These are phyloP conservation scores for Heliamphora pulchella DNA, from an alignment of 179 eudicot species.

Conservation along the genomic window DNA sequence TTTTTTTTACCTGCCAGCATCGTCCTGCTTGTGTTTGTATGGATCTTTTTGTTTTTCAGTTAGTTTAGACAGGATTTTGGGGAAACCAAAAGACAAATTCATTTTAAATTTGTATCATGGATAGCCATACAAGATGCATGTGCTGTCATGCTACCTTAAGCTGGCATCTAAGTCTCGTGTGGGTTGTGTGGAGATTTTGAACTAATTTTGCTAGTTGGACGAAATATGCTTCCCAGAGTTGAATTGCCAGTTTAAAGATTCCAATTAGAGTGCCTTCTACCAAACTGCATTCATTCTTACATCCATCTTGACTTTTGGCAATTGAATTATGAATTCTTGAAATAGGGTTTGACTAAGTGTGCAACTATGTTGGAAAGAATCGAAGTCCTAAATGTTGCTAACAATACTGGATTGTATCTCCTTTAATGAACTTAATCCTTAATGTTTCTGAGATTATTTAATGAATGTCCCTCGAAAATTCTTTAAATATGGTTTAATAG, in stretches of 20 bases:
- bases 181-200: neutral
- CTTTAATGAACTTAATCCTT: neutral
- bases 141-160: neutral
- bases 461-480: neutral
- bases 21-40: too few species aligned
- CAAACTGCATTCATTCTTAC: neutral
- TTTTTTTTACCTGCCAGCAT: too few species aligned
- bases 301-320: neutral
- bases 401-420: neutral
- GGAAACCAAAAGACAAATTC: neutral
- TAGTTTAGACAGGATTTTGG: too few species aligned
- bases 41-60: too few species aligned
- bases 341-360: neutral
- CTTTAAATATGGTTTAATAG: neutral
- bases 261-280: neutral
- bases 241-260: neutral
- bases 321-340: neutral
- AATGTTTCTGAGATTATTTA: neutral
- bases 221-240: neutral
- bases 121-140: too few species aligned
- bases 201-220: neutral
- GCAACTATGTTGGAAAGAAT: neutral
- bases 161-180: neutral
- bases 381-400: neutral
- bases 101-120: neutral